Conservation (phyloP, 2,329 filamentous ascomycete genomes). For the Elsinoe batatas region DNA sequence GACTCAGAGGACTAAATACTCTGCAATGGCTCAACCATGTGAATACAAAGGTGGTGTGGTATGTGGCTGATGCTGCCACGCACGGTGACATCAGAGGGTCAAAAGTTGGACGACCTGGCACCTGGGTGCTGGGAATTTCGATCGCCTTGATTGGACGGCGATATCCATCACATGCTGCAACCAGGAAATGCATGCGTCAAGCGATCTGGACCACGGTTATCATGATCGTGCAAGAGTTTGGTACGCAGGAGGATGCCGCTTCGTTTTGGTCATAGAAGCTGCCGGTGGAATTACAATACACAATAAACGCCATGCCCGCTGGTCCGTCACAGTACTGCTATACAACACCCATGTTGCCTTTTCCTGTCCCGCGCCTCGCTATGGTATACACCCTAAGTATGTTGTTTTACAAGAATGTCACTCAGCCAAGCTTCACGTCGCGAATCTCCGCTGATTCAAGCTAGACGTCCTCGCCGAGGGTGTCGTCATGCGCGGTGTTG, state of each 20-base stretch:
- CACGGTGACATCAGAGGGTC: constrained; percentile 8
- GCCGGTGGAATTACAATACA: background rate
- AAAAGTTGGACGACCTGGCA: background rate
- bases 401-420: background rate
- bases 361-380: background rate
- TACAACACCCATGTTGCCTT: background rate
- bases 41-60: constrained; percentile 6
- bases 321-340: background rate
- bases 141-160: background rate
- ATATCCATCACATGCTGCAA: constrained; percentile 1
- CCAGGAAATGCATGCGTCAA: background rate
- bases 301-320: background rate
- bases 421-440: background rate
- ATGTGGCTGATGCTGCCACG: constrained; percentile 7
- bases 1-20: background rate
- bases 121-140: constrained; percentile 8
- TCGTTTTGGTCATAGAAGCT: no score
- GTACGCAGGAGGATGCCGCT: background rate
- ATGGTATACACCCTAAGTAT: background rate
- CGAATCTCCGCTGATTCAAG: constrained; percentile 2
- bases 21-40: background rate
- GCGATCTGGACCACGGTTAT: background rate
- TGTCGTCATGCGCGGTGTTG: constrained; percentile 1
- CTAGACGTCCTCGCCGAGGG: background rate
- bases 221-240: background rate